Percentiles rank a stretch among this genome's conserved stretches.
Evolutionary conservation across 2,329 filamentous ascomycete species (phyloP).

Genomic region (Thelonectria rubi): DNA sequence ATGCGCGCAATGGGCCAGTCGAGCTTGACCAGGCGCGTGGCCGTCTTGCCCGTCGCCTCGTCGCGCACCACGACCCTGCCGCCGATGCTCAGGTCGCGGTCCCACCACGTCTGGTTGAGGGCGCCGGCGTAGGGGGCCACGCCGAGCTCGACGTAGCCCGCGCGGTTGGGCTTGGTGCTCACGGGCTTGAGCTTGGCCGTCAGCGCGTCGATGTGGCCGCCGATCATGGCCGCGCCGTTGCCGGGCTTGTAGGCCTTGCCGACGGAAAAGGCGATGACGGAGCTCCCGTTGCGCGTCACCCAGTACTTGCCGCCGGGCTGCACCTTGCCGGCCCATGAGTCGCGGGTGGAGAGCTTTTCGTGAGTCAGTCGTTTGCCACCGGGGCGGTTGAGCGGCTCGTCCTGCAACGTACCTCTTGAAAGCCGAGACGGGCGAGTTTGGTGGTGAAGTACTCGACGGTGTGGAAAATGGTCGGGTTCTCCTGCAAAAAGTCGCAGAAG

Average conservation of each 20-base stretch:
- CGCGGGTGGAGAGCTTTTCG: slow-evolving; percentile 77
- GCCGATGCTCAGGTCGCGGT: slow-evolving; percentile 90
- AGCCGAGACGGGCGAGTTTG: slow-evolving; percentile 77
- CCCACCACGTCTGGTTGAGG: slow-evolving; percentile 94
- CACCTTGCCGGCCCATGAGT: slow-evolving; percentile 78
- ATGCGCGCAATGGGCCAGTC: slow-evolving; percentile 95
- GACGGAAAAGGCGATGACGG: slow-evolving; percentile 84
- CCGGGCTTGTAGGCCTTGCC: slow-evolving; percentile 83
- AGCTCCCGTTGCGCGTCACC: slow-evolving; percentile 83
- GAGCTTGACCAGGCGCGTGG: slow-evolving; percentile 84
- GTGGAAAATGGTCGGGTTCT: slow-evolving; percentile 95
- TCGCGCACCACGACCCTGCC: slow-evolving; percentile 88
- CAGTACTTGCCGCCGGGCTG: slow-evolving; percentile 89
- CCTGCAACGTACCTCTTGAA: slow-evolving; percentile 72
- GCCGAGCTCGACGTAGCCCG: slow-evolving; percentile 87
- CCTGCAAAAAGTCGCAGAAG: slow-evolving; percentile 86
- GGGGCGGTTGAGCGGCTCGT: slow-evolving; percentile 1
- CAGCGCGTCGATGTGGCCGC: slow-evolving; percentile 91
- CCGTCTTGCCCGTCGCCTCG: slow-evolving; percentile 75
- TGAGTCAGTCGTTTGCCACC: slow-evolving; percentile 25
- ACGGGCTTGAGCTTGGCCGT: slow-evolving; percentile 93
- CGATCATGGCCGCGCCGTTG: slow-evolving; percentile 88
- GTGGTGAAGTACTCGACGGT: slow-evolving; percentile 81
- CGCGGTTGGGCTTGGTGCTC: slow-evolving; percentile 82
- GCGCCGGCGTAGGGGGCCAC: slow-evolving; percentile 93